phyloP scores from a whole-genome alignment of 169 alveolate genomes.

The Miamiensis avidus region DNA sequence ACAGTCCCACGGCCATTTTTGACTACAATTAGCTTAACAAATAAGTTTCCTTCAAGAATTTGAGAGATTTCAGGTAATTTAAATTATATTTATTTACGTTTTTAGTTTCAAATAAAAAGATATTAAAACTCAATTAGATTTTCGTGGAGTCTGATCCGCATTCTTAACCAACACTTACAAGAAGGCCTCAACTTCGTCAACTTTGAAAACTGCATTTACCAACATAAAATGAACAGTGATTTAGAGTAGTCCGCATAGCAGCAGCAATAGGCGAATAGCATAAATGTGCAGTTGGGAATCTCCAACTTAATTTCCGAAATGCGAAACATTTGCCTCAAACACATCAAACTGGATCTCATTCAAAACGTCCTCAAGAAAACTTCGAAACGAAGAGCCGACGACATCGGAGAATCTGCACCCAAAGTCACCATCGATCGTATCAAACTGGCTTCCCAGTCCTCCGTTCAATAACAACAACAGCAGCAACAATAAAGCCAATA shows the following conservation, averaged over 20 bases:
- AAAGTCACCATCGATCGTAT: background rate
- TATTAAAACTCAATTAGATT: no score
- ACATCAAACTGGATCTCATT: background rate
- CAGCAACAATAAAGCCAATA: background rate
- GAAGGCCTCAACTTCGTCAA: background rate
- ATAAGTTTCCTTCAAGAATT: no score
- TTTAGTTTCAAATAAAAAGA: no score
- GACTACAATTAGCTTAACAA: background rate
- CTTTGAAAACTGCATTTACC: background rate
- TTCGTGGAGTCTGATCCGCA: background rate
- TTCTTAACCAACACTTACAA: no score
- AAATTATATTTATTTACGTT: no score
- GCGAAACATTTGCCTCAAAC: background rate
- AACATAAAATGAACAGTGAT: no score
- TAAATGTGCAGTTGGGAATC: background rate
- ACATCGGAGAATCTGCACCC: background rate
- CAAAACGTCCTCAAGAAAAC: background rate
- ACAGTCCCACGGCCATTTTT: background rate
- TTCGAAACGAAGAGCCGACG: background rate
- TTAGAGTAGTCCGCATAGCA: no score
- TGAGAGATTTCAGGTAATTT: no score
- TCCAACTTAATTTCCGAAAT: background rate
- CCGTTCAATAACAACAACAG: background rate
- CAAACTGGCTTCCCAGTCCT: background rate
- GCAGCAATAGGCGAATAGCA: background rate